These are phyloP conservation scores for Euclidium syriacum DNA, from an alignment of 345 rosid genomes.

Conservation along the genomic window DNA sequence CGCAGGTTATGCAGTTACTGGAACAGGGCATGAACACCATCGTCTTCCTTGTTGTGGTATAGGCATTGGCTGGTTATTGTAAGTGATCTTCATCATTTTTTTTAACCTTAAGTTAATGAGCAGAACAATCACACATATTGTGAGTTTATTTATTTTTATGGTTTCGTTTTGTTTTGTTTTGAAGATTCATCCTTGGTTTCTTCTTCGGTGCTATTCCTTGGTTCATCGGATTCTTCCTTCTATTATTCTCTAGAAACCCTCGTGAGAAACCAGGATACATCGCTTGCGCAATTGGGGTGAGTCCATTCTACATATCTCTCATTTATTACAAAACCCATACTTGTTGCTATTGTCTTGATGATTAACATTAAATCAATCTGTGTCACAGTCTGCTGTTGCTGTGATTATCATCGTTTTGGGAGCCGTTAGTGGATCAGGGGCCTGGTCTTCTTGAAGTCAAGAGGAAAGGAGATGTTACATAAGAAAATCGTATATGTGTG, in stretches of 20 bases:
- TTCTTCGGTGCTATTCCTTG: conserved; percentile 28
- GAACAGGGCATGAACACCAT: background rate
- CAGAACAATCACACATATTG: background rate
- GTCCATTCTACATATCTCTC: background rate
- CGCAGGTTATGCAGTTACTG: conserved; percentile 23
- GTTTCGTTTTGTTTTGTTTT: background rate
- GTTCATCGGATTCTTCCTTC: conserved; percentile 28
- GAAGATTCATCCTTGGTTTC: conserved; percentile 33
- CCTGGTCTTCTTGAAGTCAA: conserved; percentile 7
- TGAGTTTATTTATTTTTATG: no score
- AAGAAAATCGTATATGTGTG: conserved; percentile 5
- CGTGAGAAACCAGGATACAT: conserved; percentile 30
- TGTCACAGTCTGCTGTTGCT: conserved; percentile 17
- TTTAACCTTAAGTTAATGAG: background rate
- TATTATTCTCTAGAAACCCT: conserved; percentile 12
- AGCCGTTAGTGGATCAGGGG: conserved; percentile 14
- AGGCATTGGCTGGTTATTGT: conserved; percentile 31
- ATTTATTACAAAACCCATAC: background rate
- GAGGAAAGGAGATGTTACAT: background rate
- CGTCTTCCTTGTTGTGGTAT: conserved; percentile 33
- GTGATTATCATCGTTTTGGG: conserved; percentile 11
- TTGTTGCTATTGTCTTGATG: background rate
- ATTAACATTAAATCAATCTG: background rate
- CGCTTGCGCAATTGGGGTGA: conserved; percentile 30
- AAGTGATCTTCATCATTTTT: conserved; percentile 7